phyloP scores from a whole-genome alignment of 208 protist genomes.

The Wallacemonas sp. region DNA sequence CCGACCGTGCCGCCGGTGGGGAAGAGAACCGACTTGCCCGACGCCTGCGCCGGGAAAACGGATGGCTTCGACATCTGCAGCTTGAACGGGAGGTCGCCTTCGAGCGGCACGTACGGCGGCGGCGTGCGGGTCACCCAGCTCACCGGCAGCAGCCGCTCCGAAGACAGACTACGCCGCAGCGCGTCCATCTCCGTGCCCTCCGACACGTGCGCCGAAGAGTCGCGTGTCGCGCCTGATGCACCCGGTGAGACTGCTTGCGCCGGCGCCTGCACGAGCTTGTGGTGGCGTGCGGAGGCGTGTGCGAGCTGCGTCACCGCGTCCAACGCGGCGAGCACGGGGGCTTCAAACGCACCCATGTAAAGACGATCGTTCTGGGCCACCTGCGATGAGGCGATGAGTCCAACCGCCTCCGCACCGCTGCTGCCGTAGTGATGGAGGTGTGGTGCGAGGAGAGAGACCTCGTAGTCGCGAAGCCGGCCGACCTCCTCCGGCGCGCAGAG shows the following conservation, averaged over 20 bases:
- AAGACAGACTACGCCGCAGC: conserved; percentile 18
- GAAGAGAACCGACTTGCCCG: conserved; percentile 14
- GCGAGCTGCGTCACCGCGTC: conserved; percentile 82
- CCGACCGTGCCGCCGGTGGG: conserved; percentile 76
- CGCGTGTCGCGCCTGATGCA: not conserved
- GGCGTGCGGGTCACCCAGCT: conserved; percentile 81
- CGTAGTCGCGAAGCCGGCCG: conserved; percentile 46
- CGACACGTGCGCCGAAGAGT: too few species aligned
- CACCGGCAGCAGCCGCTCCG: conserved; percentile 72
- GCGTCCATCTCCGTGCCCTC: conserved; percentile 12
- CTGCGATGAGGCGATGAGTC: conserved; percentile 72
- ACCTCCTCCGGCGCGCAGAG: conserved; percentile 40
- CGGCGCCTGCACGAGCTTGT: conserved; percentile 48
- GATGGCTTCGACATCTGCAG: conserved; percentile 72
- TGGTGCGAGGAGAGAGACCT: conserved; percentile 67
- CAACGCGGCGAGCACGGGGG: conserved; percentile 67
- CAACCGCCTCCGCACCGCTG: conserved; percentile 62
- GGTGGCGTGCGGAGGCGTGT: conserved; percentile 59
- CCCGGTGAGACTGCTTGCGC: not conserved
- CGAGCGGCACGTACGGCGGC: conserved; percentile 81
- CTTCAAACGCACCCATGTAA: conserved; percentile 88
- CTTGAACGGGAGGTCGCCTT: conserved; percentile 82
- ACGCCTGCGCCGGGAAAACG: conserved; percentile 32
- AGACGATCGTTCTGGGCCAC: conserved; percentile 75
- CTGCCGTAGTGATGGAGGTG: conserved; percentile 57